Conservation (phyloP, 2,329 filamentous ascomycete genomes). For the Ophiocordyceps sinensis region DNA sequence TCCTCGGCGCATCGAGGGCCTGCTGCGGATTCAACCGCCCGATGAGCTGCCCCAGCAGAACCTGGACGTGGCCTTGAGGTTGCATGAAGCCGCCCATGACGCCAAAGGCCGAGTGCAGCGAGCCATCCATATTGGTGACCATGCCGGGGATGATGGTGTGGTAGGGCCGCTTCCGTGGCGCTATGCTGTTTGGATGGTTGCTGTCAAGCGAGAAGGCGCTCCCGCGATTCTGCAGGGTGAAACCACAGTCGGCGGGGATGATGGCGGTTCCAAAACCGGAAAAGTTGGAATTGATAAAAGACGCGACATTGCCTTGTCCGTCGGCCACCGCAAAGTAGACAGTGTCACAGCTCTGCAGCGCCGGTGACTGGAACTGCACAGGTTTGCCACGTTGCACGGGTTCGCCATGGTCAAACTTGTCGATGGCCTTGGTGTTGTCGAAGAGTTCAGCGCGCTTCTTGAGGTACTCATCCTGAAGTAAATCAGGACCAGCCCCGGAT, state of each 20-base stretch:
- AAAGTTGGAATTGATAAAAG: conserved; percentile 95
- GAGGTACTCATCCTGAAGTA: no score
- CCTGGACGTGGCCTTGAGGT: conserved; percentile 90
- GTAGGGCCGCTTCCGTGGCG: conserved; percentile 77
- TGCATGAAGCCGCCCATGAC: conserved; percentile 99
- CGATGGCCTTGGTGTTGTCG: conserved; percentile 42
- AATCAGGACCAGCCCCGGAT: no score
- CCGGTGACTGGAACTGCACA: conserved; percentile 53
- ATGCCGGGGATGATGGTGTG: conserved; percentile 96
- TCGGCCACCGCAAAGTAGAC: conserved; percentile 89
- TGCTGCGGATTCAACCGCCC: conserved; percentile 74
- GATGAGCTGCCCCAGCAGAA: conserved; percentile 75
- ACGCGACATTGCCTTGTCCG: conserved; percentile 71
- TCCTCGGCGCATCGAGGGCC: conserved; percentile 78
- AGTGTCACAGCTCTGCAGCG: conserved; percentile 75
- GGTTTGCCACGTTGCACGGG: no score
- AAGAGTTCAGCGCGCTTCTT: conserved; percentile 50
- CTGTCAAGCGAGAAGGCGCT: conserved; percentile 59
- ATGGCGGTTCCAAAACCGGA: conserved; percentile 78
- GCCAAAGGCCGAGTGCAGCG: conserved; percentile 74
- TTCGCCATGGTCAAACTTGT: conserved; percentile 47
- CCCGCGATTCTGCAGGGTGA: conserved; percentile 91
- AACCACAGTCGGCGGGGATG: conserved; percentile 73
- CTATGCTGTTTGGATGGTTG: conserved; percentile 66
- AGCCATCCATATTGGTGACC: conserved; percentile 63